A percentile compares a stretch with the other conserved stretches of the same genome.
phyloP scores from a whole-genome alignment of 2,329 filamentous ascomycete species.

The Clarireedia sp. region DNA sequence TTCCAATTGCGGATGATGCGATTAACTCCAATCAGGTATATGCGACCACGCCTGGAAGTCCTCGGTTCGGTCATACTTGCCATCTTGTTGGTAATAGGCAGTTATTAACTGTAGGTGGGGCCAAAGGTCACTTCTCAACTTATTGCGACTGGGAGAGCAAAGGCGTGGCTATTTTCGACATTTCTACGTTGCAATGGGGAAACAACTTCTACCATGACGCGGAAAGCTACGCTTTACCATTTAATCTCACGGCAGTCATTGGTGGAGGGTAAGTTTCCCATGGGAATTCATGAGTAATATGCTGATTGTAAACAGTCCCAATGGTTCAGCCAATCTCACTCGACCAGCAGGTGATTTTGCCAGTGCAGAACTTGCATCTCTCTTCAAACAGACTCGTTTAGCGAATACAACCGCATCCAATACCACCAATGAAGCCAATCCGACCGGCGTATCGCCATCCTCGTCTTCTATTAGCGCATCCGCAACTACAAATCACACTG shows the following conservation, averaged over 20 bases:
- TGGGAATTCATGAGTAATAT: too few species aligned
- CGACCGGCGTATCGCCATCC: neutral
- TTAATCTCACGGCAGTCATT: constrained; percentile 20
- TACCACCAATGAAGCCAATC: neutral
- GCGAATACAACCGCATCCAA: neutral
- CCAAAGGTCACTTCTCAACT: constrained; percentile 1
- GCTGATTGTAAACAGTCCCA: neutral
- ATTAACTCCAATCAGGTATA: constrained; percentile 26
- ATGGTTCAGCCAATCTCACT: neutral
- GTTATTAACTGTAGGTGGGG: constrained; percentile 36
- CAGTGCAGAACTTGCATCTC: neutral
- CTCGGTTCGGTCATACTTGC: constrained; percentile 36
- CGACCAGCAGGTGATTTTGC: neutral
- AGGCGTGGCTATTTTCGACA: constrained; percentile 29
- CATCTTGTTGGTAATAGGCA: constrained; percentile 32
- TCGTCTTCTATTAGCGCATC: neutral
- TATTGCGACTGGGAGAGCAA: constrained; percentile 29
- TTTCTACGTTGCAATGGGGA: constrained; percentile 28
- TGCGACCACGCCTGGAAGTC: constrained; percentile 22
- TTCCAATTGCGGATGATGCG: neutral
- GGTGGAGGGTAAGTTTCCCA: constrained; percentile 23
- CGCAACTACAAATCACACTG: neutral
- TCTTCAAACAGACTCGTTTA: neutral
- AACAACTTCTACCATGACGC: constrained; percentile 25
- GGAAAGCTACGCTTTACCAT: constrained; percentile 25